Evolutionary conservation across 805 yeast genomes (phyloP), one percentile per base, ranked within the genome.

Genomic region (Kodamaea lidongshanica): DNA sequence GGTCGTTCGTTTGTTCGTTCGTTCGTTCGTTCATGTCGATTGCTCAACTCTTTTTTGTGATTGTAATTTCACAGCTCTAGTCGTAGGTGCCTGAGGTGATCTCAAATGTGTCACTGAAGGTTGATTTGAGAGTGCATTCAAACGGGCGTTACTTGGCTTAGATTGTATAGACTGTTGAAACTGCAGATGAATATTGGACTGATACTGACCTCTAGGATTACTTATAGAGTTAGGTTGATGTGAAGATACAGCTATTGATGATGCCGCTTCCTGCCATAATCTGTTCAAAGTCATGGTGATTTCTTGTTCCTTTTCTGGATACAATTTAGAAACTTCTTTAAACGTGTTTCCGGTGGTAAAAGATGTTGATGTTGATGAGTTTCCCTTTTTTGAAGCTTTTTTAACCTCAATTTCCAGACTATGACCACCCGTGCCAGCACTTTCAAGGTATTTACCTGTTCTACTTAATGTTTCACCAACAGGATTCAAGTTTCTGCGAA

Each of bases 401-500:
- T 30, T 34, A 6, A 55, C 44, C 22, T 50, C 48, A 16, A 56
- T 37, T 10, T 46, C 52, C 20, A 45, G 41, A 9, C 33, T 24
- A 9, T 41, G 25, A 9, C 31, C 28, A 17, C 22, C 25, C 6
- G 27, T 16, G 4, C 20, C 31, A 13, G 15, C 19, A 15, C 43
- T 29, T 23, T 32, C 27, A 32, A 38, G 23, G 29, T 33, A 41
- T 23, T 44, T 44, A 25, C 63, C 64, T 4, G 72, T 45, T 37
- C 92, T 58, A 25, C 67, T 63, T 17, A 84, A 52, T 2, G 85
- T 71, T 27, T 75, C 81, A 4, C 72, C 69, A 2, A 82, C 57
- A 1, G 95, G 94, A 41, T 84, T 84, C 22, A 61, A 58, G 52
- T 78, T 73, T 37, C 92, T 64, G 46, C 87, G 59, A 0, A 81